Evolutionary conservation across 176 grass and related monocot species (phyloP), one percentile per base, ranked within the genome.

Genomic region (Dactylis glomerata): DNA sequence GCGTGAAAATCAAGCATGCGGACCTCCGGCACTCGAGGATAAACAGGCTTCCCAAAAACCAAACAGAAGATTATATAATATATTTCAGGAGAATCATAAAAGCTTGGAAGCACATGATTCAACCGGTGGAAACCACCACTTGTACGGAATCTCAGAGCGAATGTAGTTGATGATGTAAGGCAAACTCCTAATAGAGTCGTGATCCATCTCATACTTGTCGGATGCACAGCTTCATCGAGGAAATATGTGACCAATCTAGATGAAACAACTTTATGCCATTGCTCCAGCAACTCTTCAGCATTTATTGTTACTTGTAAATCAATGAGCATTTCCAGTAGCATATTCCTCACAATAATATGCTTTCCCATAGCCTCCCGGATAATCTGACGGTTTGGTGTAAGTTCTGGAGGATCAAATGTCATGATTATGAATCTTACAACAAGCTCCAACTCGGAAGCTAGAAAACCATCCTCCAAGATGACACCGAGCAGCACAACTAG

Each of bases 161-260:
- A 99, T 79, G 91, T 96, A 73, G 69, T 42, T 31, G 97, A 99
- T 71, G 96, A 98, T 66, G 92, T 64, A 87, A 99, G 92, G 86
- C 97, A 99, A 78, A 96, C 97, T 59, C 97, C 97, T 34, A 96
- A 86, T 79, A 99, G 93, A 84, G 97, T 99, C 54, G 81, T 96
- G 86, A 99, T 96, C 97, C 97, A 99, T 86, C 97, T 91, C 97
- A 99, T 99, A 68, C 93, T 99, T 44, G 97, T 99, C 8, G 97
- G 93, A 81, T 99, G 97, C 44, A 99, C 91, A 56, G 97, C 93
- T 93, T 96, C 97, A 87, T 99, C 97, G 69, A 99, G 91, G 75
- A 99, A 99, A 91, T 90, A 99, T 45, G 92, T 86, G 34, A 99
- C 86, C 79, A 99, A 83, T 92, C 87, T 99, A 70, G 93, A 92